Base-by-base conservation (phyloP, 1,139 yeast genomes). In the Pichia sp. region DNA sequence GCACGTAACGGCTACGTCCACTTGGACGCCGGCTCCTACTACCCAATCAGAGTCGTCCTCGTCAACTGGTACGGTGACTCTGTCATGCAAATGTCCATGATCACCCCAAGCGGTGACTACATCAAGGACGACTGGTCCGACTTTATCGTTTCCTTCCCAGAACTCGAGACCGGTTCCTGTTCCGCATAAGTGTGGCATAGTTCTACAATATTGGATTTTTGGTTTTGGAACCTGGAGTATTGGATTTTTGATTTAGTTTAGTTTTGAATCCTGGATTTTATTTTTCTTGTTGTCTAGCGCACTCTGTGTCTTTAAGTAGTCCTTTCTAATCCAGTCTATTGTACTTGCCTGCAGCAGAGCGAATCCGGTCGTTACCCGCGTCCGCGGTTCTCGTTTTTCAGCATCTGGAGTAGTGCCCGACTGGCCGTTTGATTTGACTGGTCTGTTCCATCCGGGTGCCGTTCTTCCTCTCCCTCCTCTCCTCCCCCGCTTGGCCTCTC, bases 11-110 rank as follows among this genome's bases (percentile, higher is more conserved):
- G 53, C 51, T 54, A 51, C 16, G 57, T 49, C 29, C 51, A 54
- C 42, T 54, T 54, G 31, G 19, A 34, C 13, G 49, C 45, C 32
- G 62, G 60, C 31, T 31, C 51, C 31, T 56, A 59, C 26, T 60
- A 60, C 44, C 62, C 62, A 49, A 47, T 60, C 30, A 60, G 62
- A 59, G 45, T 60, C 23, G 62, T 60, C 23, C 47, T 53, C 23
- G 55, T 55, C n/a, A 52, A 57, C 41, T 50, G 54, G 55, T 53
- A 50, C 31, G 54, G 56, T 49, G 50, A 56, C 34, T 49, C 56
- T 10, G 43, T 16, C 26, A 30, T 53, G 32, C 38, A 53, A 7
- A 49, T 56, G 47, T 47, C 53, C 1, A 54, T 54, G 56, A 19
- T 54, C 23, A 47, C 56, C 6, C 56, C 56, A 43, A 43, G 51